Evolutionary conservation across 1,284 basidiomycete species (phyloP).

Genomic region (Caloboletus firmus): DNA sequence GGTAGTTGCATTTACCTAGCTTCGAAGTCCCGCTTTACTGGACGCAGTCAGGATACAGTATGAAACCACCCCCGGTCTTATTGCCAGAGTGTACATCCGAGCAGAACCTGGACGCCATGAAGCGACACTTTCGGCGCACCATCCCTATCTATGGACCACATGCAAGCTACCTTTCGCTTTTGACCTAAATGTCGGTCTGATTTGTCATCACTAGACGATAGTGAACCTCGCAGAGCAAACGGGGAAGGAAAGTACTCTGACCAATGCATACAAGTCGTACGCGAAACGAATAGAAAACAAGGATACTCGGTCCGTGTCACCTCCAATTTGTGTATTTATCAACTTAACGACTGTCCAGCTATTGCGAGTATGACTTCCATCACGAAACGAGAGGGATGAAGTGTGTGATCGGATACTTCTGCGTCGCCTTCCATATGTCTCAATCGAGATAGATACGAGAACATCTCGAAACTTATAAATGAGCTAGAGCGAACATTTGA

Average conservation of each 20-base stretch:
- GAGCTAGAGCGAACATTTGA: conserved; percentile 73
- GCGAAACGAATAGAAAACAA: conserved; percentile 59
- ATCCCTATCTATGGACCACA: conserved; percentile 74
- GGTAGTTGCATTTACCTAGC: conserved; percentile 4
- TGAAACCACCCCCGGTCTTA: conserved; percentile 87
- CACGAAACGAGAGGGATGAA: conserved; percentile 89
- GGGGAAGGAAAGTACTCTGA: conserved; percentile 84
- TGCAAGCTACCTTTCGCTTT: conserved; percentile 42
- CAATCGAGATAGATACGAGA: conserved; percentile 67
- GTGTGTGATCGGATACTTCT: conserved; percentile 42
- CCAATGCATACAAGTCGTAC: conserved; percentile 74
- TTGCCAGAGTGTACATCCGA: conserved; percentile 69
- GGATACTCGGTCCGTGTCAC: conserved; percentile 58
- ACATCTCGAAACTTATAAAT: conserved; percentile 79
- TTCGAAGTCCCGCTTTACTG: conserved; percentile 81
- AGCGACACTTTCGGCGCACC: conserved; percentile 74
- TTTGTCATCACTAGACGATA: conserved; percentile 53
- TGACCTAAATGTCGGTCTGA: conserved; percentile 6
- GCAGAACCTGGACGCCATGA: conserved; percentile 72
- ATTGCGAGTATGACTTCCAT: conserved; percentile 88
- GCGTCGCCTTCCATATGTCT: conserved; percentile 2
- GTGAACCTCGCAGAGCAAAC: conserved; percentile 90
- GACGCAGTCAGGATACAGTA: conserved; percentile 79
- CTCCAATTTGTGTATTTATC: not conserved
- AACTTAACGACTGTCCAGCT: conserved; percentile 38